Conservation (phyloP, 352 stramenopile species). For the Globisporangium nodosum region DNA sequence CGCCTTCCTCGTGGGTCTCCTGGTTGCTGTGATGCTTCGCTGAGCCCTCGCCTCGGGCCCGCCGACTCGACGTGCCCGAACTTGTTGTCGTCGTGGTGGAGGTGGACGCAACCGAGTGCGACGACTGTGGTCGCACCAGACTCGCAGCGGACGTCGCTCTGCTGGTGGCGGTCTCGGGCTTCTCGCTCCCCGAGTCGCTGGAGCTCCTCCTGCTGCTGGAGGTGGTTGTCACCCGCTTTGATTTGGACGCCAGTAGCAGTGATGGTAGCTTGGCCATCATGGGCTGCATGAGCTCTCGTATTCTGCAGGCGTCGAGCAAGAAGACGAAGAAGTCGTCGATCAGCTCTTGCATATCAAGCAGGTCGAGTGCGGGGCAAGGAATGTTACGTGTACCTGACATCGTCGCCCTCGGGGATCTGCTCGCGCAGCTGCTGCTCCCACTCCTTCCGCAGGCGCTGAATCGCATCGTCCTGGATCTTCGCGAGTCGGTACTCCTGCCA, state of each 20-base stretch:
- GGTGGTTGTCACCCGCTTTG: conserved; percentile 8
- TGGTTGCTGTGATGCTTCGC: conserved; percentile 25
- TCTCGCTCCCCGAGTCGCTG: background rate
- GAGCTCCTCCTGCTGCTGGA: background rate
- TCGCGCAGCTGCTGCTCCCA: conserved; percentile 55
- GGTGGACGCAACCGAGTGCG: background rate
- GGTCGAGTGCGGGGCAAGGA: background rate
- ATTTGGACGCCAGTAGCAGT: conserved; percentile 54
- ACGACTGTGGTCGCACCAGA: background rate
- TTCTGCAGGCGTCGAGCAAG: conserved; percentile 17
- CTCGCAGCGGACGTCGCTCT: conserved; percentile 6
- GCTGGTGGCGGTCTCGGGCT: conserved; percentile 7
- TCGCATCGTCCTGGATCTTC: conserved; percentile 77
- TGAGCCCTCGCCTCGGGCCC: background rate
- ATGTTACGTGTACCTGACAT: conserved; percentile 23
- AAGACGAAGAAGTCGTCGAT: too few species aligned
- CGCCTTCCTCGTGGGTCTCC: conserved; percentile 25
- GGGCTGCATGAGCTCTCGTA: conserved; percentile 77
- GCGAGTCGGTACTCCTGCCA: conserved; percentile 84
- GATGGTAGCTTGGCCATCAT: conserved; percentile 62
- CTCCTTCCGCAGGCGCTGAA: conserved; percentile 59
- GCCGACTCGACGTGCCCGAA: background rate
- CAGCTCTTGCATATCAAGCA: background rate
- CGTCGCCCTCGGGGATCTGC: conserved; percentile 41
- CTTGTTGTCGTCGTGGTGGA: background rate